Conservation (phyloP, 2,329 filamentous ascomycete species). For the Pseudocercospora eumusae region DNA sequence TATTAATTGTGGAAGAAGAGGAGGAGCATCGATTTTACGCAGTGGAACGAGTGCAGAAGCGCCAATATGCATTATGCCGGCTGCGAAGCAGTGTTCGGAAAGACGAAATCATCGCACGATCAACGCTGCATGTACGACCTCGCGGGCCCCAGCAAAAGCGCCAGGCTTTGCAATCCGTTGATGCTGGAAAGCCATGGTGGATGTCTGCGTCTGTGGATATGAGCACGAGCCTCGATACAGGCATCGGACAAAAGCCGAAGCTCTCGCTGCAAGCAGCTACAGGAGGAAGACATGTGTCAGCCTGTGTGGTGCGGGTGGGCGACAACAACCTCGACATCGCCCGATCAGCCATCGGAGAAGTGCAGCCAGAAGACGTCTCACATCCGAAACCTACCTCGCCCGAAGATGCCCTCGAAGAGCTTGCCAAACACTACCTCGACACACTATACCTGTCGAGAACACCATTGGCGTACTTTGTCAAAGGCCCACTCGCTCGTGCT, state of each 20-base stretch:
- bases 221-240: neutral
- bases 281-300: constrained; percentile 2
- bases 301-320: constrained; percentile 6
- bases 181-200: constrained; percentile 33
- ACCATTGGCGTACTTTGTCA: constrained; percentile 79
- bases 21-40: constrained; percentile 58
- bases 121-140: constrained; percentile 38
- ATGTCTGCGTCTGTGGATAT: constrained; percentile 23
- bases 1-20: constrained; percentile 64
- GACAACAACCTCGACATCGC: neutral
- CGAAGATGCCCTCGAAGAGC: constrained; percentile 33
- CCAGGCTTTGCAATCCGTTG: constrained; percentile 18
- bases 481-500: constrained; percentile 75
- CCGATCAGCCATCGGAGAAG: neutral
- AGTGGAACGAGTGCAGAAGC: constrained; percentile 64
- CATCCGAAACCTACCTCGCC: constrained; percentile 2
- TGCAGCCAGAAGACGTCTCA: neutral
- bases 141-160: constrained; percentile 33
- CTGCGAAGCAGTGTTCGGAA: constrained; percentile 67
- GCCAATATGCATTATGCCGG: constrained; percentile 68
- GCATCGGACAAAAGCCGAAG: constrained; percentile 1
- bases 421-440: constrained; percentile 45
- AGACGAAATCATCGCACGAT: constrained; percentile 49
- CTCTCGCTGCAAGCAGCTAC: constrained; percentile 9
- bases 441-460: constrained; percentile 59